These are phyloP conservation scores for Luzula sylvatica DNA, from an alignment of 176 grass and related monocot genomes.

Conservation along the genomic window DNA sequence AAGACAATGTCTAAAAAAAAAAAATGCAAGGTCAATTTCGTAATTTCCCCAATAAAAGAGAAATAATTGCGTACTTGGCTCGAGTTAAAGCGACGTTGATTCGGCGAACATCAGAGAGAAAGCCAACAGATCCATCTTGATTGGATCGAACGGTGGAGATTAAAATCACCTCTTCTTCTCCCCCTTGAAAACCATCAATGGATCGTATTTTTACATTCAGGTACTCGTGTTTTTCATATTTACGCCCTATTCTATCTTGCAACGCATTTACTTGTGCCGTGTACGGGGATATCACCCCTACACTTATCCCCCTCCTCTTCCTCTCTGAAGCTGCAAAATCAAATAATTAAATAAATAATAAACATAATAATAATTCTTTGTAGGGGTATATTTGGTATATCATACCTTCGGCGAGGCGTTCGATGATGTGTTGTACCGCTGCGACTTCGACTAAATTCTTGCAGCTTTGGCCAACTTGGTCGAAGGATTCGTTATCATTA, in stretches of 20 bases:
- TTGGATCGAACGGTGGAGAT: conserved; percentile 61
- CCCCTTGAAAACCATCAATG: conserved; percentile 68
- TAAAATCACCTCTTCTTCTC: conserved; percentile 56
- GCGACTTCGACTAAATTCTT: conserved; percentile 49
- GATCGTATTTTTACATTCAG: conserved; percentile 44
- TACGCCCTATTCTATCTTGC: conserved; percentile 31
- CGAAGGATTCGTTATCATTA: conserved; percentile 42
- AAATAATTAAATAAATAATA: background rate
- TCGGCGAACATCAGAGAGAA: conserved; percentile 46
- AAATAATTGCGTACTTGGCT: conserved; percentile 30
- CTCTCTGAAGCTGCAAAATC: conserved; percentile 25
- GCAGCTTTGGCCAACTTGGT: conserved; percentile 28
- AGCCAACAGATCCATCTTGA: conserved; percentile 29
- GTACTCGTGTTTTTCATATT: conserved; percentile 23
- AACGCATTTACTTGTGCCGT: conserved; percentile 42
- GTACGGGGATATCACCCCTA: conserved; percentile 57
- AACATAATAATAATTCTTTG: no score
- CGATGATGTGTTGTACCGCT: conserved; percentile 35
- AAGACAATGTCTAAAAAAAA: conserved; percentile 37
- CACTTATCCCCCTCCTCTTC: conserved; percentile 24
- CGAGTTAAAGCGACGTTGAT: conserved; percentile 70
- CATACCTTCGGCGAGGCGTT: conserved; percentile 42
- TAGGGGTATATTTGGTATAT: background rate
- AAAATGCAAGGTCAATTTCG: background rate
- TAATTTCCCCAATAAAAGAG: background rate